These are phyloP conservation scores for Chiua virens DNA, from an alignment of 768 basidiomycete genomes.

Conservation along the genomic window DNA sequence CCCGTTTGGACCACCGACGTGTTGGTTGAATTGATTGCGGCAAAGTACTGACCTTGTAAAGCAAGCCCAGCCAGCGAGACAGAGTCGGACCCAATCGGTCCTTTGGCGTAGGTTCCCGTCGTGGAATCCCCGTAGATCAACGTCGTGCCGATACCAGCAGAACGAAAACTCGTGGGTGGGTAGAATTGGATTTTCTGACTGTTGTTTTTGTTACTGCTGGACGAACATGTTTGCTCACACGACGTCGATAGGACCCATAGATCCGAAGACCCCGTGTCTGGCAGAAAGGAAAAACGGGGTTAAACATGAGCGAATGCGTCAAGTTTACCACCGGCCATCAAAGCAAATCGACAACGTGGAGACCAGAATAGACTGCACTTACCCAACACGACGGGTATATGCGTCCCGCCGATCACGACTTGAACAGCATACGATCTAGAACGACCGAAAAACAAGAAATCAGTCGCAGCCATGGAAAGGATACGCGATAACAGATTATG, in stretches of 20 bases:
- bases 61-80: conserved; percentile 54
- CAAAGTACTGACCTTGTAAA: conserved; percentile 56
- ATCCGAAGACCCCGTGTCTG: conserved; percentile 80
- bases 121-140: conserved; percentile 71
- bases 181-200: conserved; percentile 43
- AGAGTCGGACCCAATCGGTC: conserved; percentile 59
- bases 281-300: background rate
- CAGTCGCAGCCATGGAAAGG: background rate
- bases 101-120: conserved; percentile 68
- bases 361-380: conserved; percentile 7
- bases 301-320: too few species aligned
- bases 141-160: conserved; percentile 44
- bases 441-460: too few species aligned
- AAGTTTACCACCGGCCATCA: too few species aligned
- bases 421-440: conserved; percentile 63
- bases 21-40: conserved; percentile 67
- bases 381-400: conserved; percentile 64
- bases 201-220: conserved; percentile 9
- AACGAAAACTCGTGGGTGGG: conserved; percentile 46
- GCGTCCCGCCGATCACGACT: conserved; percentile 52
- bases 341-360: too few species aligned
- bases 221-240: conserved; percentile 46
- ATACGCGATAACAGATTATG: background rate
- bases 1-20: conserved; percentile 57
- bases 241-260: conserved; percentile 68